Base-by-base conservation (phyloP, 148 eudicot species). In the Beta vulgaris region DNA sequence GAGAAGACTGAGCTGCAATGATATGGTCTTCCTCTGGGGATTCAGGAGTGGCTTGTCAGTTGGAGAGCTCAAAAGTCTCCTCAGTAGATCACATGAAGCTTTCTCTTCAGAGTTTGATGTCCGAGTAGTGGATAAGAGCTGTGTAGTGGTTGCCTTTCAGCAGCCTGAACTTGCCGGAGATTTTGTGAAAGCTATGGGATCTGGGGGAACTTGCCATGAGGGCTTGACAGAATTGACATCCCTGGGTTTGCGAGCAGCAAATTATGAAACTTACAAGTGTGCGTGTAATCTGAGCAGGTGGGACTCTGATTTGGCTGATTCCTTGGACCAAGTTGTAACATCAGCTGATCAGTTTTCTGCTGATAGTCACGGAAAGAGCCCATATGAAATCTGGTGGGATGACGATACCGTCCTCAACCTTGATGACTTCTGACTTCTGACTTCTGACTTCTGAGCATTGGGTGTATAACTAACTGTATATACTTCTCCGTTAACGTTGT, bases 11-110 rank as follows among this genome's bases (percentile, higher is more conserved):
- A 85, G 79, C 73, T 78, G 76, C 21, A 78, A 85, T 23, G 79
- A 87, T 80, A 71, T 96, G 79, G 92, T 88, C 55, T 92, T 96
- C 85, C 63, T 96, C 69, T 96, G 99, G 99, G 99, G 99, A 48
- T 91, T 96, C 43, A 78, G 84, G 77, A 42, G 68, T 15, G 93
- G 90, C 13, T 77, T 59, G 32, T 84, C 97, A 19, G 83, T 80
- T 11, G 69, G 77, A 73, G 86, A 75, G 75, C 87, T 92, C 36
- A 85, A 81, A 77, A 77, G 68, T 68, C 84, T 83, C 40, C 88
- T 96, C 55, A 42, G 49, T 55, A 78, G 76, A 44, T 83, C 87
- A 62, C 91, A 88, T 35, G 85, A 83, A 66, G 83, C 77, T 13
- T 88, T 91, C 71, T 79, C 90, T 16, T 85, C 80, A 78, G 90